phyloP scores from a whole-genome alignment of 2,329 filamentous ascomycete species.

The Acrodontium crateriforme region DNA sequence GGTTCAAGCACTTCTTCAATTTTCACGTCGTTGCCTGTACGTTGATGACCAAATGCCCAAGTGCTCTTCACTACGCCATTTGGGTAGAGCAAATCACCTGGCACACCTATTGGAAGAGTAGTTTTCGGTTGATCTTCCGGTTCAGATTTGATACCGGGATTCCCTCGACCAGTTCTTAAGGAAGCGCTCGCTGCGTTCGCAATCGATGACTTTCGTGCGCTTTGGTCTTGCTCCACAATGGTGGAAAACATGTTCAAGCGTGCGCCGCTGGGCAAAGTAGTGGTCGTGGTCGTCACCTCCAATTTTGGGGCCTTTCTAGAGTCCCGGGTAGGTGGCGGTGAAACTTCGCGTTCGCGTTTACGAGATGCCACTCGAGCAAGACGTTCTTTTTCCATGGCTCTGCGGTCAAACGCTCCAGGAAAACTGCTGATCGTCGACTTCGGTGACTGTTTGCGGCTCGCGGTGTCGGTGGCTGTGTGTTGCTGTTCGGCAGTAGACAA shows the following conservation, averaged over 20 bases:
- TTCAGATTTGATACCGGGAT: background rate
- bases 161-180: conserved; percentile 6
- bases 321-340: conserved; percentile 18
- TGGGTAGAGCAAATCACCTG: conserved; percentile 31
- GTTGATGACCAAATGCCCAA: conserved; percentile 50
- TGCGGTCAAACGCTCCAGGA: too few species aligned
- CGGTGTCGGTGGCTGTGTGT: too few species aligned
- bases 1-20: conserved; percentile 77
- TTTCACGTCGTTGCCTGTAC: conserved; percentile 60
- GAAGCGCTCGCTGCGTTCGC: conserved; percentile 12
- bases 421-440: too few species aligned
- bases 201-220: conserved; percentile 8
- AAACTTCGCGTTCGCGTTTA: conserved; percentile 43
- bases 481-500: too few species aligned
- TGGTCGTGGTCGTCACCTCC: conserved; percentile 8
- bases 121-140: background rate
- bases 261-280: conserved; percentile 11
- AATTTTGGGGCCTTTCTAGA: conserved; percentile 15
- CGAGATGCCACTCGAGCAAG: conserved; percentile 49
- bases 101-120: background rate
- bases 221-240: conserved; percentile 10
- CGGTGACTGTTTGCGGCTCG: too few species aligned
- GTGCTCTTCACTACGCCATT: conserved; percentile 67
- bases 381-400: conserved; percentile 74
- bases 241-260: conserved; percentile 14